phyloP scores from a whole-genome alignment of 495 filamentous ascomycete genomes.

The Neurospora sp. region DNA sequence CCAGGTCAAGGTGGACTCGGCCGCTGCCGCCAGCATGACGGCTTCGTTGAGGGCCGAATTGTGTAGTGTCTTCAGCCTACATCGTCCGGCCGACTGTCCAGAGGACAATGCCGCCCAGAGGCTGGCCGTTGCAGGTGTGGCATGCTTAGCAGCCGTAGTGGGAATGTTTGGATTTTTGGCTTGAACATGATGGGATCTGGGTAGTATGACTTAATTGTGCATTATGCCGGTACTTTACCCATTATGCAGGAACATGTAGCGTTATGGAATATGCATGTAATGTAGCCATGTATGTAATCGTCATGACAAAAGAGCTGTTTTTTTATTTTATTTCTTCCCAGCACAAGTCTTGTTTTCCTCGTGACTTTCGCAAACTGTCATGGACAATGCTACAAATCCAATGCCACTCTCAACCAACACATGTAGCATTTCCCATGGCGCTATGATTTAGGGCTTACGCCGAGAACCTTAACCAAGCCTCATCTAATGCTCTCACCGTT shows the following conservation, averaged over 20 bases:
- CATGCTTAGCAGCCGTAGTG: neutral
- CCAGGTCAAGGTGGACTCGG: slow-evolving; percentile 2
- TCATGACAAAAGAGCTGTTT: neutral
- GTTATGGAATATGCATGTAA: neutral
- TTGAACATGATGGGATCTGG: neutral
- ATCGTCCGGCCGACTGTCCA: neutral
- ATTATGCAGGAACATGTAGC: too few species aligned
- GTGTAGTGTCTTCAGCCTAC: neutral
- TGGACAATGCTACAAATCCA: neutral
- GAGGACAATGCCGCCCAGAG: neutral
- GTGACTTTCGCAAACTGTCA: neutral
- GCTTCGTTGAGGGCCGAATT: neutral
- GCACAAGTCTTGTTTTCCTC: neutral
- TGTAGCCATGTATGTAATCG: neutral
- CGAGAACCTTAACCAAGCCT: neutral
- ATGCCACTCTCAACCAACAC: neutral
- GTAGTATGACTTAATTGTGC: neutral
- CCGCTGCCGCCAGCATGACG: slow-evolving; percentile 6
- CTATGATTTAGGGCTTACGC: neutral
- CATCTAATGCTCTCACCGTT: neutral
- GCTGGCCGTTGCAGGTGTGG: neutral
- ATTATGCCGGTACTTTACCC: too few species aligned
- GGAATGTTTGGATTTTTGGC: neutral
- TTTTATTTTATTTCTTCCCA: neutral
- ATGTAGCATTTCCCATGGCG: neutral